Conservation (phyloP, 208 protist genomes). For the Histomonas meleagridis region DNA sequence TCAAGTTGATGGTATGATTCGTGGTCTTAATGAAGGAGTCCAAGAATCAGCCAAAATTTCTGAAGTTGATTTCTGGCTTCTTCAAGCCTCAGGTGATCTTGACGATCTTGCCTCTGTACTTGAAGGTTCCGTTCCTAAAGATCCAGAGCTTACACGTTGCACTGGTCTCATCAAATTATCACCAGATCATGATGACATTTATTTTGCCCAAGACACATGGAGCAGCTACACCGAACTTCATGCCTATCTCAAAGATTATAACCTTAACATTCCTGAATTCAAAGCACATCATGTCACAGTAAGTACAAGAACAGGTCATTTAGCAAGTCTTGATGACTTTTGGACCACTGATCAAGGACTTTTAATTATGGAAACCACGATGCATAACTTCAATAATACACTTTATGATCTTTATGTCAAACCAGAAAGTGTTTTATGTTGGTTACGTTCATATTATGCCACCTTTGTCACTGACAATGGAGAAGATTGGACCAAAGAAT, state of each 20-base stretch:
- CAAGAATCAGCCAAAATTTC: not conserved
- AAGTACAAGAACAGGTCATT: not conserved
- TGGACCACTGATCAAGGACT: not conserved
- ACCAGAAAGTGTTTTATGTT: not conserved
- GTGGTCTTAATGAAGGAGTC: not conserved
- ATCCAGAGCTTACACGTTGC: not conserved
- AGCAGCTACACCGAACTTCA: not conserved
- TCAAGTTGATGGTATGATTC: constrained; percentile 16
- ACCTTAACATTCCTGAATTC: not conserved
- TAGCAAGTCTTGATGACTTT: not conserved
- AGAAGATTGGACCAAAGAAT: not conserved
- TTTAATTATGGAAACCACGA: not conserved
- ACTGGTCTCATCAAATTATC: not conserved
- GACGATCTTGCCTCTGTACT: not conserved
- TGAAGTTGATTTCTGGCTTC: constrained; percentile 26
- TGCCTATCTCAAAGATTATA: not conserved
- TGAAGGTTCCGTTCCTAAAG: not conserved
- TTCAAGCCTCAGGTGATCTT: not conserved
- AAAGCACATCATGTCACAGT: not conserved
- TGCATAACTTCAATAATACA: constrained; percentile 7
- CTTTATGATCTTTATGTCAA: not conserved
- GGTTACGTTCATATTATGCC: not conserved
- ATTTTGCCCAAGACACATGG: constrained; percentile 34
- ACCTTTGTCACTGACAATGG: not conserved
- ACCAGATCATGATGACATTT: not conserved